A percentile compares a stretch with the other conserved stretches of the same genome.
Evolutionary conservation across 495 filamentous ascomycete species (phyloP).

Genomic region (Penicillium diatomitis): DNA sequence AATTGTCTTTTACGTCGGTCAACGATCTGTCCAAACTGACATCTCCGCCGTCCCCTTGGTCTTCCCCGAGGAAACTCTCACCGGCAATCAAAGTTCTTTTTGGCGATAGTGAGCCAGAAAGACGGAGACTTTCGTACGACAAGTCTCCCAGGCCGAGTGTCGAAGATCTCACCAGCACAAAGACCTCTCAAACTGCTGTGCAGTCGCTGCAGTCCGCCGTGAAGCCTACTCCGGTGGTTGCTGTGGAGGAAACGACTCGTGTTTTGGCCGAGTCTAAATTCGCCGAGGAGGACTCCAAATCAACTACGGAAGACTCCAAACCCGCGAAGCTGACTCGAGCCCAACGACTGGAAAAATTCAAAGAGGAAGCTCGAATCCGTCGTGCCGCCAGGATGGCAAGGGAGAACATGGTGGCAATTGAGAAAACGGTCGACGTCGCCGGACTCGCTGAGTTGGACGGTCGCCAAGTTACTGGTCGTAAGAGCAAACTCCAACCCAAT

Average conservation of each 20-base stretch:
- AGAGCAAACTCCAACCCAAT: slow-evolving; percentile 14
- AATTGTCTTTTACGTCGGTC: slow-evolving; percentile 11
- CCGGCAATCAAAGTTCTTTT: background rate
- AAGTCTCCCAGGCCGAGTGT: background rate
- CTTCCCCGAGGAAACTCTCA: slow-evolving; percentile 5
- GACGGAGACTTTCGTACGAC: background rate
- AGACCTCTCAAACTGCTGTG: no score
- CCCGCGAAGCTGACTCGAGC: slow-evolving; percentile 3
- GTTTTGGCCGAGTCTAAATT: no score
- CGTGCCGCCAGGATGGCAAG: slow-evolving; percentile 3
- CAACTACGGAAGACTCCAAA: background rate
- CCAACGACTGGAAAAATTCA: slow-evolving; percentile 10
- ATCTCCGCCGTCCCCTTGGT: slow-evolving; percentile 2
- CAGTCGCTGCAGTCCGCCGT: no score
- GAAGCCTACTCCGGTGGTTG: background rate
- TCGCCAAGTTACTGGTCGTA: slow-evolving; percentile 21
- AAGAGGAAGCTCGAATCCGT: slow-evolving; percentile 12
- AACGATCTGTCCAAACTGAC: slow-evolving; percentile 6
- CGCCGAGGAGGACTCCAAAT: no score
- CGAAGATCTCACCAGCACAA: no score
- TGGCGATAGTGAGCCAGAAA: background rate
- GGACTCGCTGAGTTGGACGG: slow-evolving; percentile 37
- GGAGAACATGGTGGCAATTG: background rate
- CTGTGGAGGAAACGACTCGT: background rate
- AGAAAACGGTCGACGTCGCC: background rate